Evolutionary conservation across 2,329 filamentous ascomycete genomes (phyloP).

Genomic region (Podosphaera aphanis): DNA sequence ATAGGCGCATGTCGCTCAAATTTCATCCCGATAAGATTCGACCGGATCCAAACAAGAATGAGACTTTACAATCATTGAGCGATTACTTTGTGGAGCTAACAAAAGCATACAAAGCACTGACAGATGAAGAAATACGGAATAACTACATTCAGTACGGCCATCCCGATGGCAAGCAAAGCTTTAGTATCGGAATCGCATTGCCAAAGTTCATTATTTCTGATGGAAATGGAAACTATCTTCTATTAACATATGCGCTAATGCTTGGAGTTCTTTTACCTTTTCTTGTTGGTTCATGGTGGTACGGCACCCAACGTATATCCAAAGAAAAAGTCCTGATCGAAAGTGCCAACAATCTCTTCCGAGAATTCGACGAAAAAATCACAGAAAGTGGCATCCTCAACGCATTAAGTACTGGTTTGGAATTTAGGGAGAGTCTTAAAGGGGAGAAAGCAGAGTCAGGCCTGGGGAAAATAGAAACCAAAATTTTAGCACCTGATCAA

Average conservation of each 20-base stretch:
- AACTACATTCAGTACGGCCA: slow-evolving; percentile 94
- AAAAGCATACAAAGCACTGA: slow-evolving; percentile 94
- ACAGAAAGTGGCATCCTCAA: slow-evolving; percentile 58
- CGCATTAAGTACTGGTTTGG: slow-evolving; percentile 64
- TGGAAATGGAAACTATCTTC: slow-evolving; percentile 84
- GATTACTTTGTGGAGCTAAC: slow-evolving; percentile 80
- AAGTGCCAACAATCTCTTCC: slow-evolving; percentile 85
- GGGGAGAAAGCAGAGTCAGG: slow-evolving; percentile 61
- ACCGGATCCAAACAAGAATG: slow-evolving; percentile 66
- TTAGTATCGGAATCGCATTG: slow-evolving; percentile 89
- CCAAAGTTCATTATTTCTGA: slow-evolving; percentile 83
- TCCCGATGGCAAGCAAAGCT: slow-evolving; percentile 93
- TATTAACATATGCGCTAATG: slow-evolving; percentile 69
- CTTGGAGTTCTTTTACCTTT: slow-evolving; percentile 83
- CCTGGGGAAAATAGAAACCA: slow-evolving; percentile 63
- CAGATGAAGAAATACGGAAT: slow-evolving; percentile 89
- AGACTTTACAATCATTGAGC: slow-evolving; percentile 67
- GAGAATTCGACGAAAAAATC: slow-evolving; percentile 69
- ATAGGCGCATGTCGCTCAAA: slow-evolving; percentile 64
- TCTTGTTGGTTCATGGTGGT: slow-evolving; percentile 94
- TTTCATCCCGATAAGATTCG: slow-evolving; percentile 84
- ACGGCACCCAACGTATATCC: slow-evolving; percentile 77
- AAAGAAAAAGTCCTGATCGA: slow-evolving; percentile 85
- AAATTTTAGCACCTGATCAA: slow-evolving; percentile 38
- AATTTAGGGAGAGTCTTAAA: slow-evolving; percentile 55